Evolutionary conservation across 106 monocot species (phyloP).

Genomic region (Dendrobium catenatum): DNA sequence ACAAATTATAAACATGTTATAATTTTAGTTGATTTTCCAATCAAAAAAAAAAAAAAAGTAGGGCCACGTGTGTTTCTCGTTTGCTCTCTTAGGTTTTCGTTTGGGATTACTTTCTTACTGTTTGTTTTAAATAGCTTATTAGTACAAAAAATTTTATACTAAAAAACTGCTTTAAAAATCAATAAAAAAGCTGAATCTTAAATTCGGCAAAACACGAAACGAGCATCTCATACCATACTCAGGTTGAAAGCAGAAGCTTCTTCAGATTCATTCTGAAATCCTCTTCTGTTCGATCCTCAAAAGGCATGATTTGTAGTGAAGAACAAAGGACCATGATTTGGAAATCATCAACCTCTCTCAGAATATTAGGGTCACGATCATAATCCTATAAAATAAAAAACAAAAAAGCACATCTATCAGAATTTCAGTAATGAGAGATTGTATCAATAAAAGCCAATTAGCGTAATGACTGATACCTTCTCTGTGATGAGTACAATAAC

Average conservation of each 20-base stretch:
- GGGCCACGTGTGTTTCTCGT: too few relatives aligned
- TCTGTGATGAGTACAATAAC: slow-evolving; percentile 34
- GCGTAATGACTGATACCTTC: slow-evolving; percentile 24
- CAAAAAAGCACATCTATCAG: neutral
- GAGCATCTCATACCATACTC: neutral
- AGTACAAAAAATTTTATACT: too few relatives aligned
- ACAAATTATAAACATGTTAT: too few relatives aligned
- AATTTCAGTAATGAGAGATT: neutral
- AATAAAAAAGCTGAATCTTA: too few relatives aligned
- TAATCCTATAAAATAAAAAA: slow-evolving; percentile 29
- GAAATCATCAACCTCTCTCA: slow-evolving; percentile 22
- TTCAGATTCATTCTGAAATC: slow-evolving; percentile 26
- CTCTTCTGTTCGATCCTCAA: slow-evolving; percentile 17
- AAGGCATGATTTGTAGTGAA: slow-evolving; percentile 35
- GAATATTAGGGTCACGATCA: slow-evolving; percentile 39
- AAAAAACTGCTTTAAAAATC: too few relatives aligned
- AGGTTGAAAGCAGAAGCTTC: slow-evolving; percentile 14
- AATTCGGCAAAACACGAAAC: neutral
- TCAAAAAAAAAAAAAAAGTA: too few relatives aligned
- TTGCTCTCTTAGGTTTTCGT: too few relatives aligned
- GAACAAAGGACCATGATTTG: slow-evolving; percentile 43
- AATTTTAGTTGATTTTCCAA: too few relatives aligned
- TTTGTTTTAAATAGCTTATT: too few relatives aligned
- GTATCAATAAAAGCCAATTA: neutral
- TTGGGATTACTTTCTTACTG: too few relatives aligned